phyloP scores from a whole-genome alignment of 208 protist genomes.

The Wallacemonas sp. region DNA sequence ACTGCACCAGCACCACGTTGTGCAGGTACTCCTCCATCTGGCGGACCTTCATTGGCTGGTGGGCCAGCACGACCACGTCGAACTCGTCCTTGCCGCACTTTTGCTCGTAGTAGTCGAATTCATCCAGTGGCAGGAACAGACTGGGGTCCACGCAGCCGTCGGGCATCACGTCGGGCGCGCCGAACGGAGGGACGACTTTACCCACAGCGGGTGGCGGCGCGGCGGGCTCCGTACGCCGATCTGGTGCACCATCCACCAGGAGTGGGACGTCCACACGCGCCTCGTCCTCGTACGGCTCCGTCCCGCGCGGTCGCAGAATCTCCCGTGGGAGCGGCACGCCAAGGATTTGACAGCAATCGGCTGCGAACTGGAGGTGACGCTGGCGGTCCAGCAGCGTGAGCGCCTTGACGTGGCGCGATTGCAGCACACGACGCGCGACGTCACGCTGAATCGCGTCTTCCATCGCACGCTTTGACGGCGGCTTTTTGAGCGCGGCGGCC shows the following conservation, averaged over 20 bases:
- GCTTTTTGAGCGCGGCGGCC: conserved; percentile 12
- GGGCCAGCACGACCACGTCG: conserved; percentile 54
- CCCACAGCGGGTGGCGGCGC: neutral
- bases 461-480: conserved; percentile 20
- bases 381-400: conserved; percentile 59
- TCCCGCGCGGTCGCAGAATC: conserved; percentile 34
- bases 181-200: conserved; percentile 6
- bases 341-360: conserved; percentile 71
- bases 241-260: neutral
- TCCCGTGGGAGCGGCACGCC: conserved; percentile 58
- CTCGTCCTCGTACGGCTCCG: conserved; percentile 19
- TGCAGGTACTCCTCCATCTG: conserved; percentile 74
- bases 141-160: conserved; percentile 58
- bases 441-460: conserved; percentile 57
- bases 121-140: conserved; percentile 55
- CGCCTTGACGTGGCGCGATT: conserved; percentile 43
- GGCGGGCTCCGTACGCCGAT: no score
- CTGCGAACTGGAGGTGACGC: conserved; percentile 82
- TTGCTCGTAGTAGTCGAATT: conserved; percentile 67
- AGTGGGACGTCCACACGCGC: neutral
- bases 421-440: conserved; percentile 47
- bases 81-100: conserved; percentile 64
- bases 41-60: conserved; percentile 47
- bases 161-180: conserved; percentile 32
- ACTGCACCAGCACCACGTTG: conserved; percentile 65